Conservation (phyloP, 768 basidiomycete species). For the Scleroderma bovista region DNA sequence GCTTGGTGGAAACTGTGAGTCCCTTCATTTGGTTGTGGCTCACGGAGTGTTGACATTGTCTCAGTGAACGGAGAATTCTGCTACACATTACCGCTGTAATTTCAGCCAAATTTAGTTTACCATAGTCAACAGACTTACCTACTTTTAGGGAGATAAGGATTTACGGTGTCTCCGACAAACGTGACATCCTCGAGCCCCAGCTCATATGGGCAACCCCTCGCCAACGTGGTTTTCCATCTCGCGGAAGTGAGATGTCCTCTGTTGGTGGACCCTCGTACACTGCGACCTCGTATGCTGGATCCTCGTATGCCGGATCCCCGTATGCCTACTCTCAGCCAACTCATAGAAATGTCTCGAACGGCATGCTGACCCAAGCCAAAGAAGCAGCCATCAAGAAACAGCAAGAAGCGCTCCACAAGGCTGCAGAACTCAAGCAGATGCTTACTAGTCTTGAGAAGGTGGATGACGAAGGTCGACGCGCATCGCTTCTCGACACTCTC, state of each 20-base stretch:
- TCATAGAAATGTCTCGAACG: slow-evolving; percentile 8
- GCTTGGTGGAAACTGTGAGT: slow-evolving; percentile 63
- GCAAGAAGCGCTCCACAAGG: slow-evolving; percentile 49
- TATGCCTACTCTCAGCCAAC: slow-evolving; percentile 15
- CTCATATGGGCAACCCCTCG: slow-evolving; percentile 73
- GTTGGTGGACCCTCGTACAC: slow-evolving; percentile 12
- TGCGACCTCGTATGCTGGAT: slow-evolving; percentile 16
- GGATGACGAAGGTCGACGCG: slow-evolving; percentile 68
- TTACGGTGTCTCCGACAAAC: slow-evolving; percentile 60
- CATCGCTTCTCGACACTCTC: slow-evolving; percentile 63
- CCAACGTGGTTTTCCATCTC: slow-evolving; percentile 47
- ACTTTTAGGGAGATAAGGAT: slow-evolving; percentile 57
- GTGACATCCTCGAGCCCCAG: slow-evolving; percentile 54
- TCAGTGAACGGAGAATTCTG: slow-evolving; percentile 39
- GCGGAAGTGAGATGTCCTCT: slow-evolving; percentile 6
- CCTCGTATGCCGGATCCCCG: slow-evolving; percentile 9
- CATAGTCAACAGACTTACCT: background rate
- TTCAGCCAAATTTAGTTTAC: background rate
- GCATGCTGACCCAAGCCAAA: slow-evolving; percentile 30
- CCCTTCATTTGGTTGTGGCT: background rate
- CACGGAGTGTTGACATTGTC: slow-evolving; percentile 2
- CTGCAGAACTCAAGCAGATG: slow-evolving; percentile 62
- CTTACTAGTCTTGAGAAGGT: slow-evolving; percentile 68
- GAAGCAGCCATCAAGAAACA: slow-evolving; percentile 25
- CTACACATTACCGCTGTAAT: slow-evolving; percentile 63